phyloP scores from a whole-genome alignment of 192 early-diverging fungal species.

The Spinellus fusiger region DNA sequence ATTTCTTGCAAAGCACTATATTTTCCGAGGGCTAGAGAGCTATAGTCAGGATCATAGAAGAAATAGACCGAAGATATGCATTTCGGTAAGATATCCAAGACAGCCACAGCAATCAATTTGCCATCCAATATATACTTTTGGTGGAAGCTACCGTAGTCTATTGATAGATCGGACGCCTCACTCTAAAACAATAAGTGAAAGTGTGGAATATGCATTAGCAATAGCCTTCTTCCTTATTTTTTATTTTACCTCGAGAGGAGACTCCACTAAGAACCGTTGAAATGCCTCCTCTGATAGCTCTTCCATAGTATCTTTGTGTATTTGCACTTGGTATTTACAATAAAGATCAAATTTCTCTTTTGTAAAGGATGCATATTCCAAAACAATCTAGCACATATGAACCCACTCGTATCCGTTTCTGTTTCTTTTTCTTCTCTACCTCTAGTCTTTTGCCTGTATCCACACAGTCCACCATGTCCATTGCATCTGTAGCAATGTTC shows the following conservation, averaged over 20 bases:
- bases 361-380: constrained; percentile 63
- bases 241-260: constrained; percentile 54
- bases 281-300: constrained; percentile 47
- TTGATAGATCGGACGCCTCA: no score
- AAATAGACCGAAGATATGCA: constrained; percentile 94
- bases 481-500: no score
- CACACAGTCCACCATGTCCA: constrained; percentile 18
- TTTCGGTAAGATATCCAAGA: constrained; percentile 83
- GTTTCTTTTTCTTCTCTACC: neutral
- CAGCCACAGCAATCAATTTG: constrained; percentile 80
- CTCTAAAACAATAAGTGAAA: no score
- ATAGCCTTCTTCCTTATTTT: no score
- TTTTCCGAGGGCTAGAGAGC: constrained; percentile 72
- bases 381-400: constrained; percentile 33
- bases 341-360: constrained; percentile 75
- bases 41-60: constrained; percentile 88
- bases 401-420: constrained; percentile 15
- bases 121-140: constrained; percentile 87
- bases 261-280: constrained; percentile 66
- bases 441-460: constrained; percentile 6
- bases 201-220: no score
- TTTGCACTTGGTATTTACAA: constrained; percentile 67
- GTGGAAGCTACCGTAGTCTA: constrained; percentile 74
- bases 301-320: constrained; percentile 71
- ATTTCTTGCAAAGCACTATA: constrained; percentile 85